Percentiles rank a stretch among this genome's conserved stretches.
phyloP scores from a whole-genome alignment of 2,329 filamentous ascomycete genomes.

The Trichoderma sp. region DNA sequence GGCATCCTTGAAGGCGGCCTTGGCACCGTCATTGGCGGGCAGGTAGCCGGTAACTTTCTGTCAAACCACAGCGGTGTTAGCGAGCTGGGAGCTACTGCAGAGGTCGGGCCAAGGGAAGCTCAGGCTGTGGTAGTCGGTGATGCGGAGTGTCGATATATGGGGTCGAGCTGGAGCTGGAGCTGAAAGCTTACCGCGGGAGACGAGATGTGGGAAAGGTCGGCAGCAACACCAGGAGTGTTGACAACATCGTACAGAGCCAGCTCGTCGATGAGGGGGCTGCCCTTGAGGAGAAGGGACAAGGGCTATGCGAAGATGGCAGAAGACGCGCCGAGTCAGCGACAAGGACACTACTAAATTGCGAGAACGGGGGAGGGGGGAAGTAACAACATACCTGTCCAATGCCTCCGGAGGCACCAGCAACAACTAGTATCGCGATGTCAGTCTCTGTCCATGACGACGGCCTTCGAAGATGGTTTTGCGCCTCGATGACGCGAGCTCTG shows the following conservation, averaged over 20 bases:
- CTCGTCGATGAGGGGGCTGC: constrained; percentile 83
- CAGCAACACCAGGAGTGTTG: constrained; percentile 94
- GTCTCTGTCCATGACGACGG: background rate
- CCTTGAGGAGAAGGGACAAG: constrained; percentile 94
- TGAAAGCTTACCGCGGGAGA: constrained; percentile 67
- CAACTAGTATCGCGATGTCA: constrained; percentile 51
- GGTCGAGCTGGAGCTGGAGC: background rate
- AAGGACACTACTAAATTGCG: background rate
- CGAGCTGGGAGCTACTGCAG: background rate
- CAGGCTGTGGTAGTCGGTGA: constrained; percentile 20
- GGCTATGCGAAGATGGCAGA: constrained; percentile 58
- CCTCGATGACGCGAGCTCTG: constrained; percentile 21
- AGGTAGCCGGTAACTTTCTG: constrained; percentile 88
- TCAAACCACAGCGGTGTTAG: constrained; percentile 23
- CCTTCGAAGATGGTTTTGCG: background rate
- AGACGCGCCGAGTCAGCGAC: constrained; percentile 8
- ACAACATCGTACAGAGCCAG: constrained; percentile 99
- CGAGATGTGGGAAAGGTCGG: constrained; percentile 97
- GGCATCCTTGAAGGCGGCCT: constrained; percentile 85
- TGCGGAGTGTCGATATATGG: constrained; percentile 8
- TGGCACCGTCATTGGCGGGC: constrained; percentile 81
- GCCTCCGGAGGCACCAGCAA: constrained; percentile 95
- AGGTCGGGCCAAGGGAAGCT: constrained; percentile 18
- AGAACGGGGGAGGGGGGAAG: constrained; percentile 35
- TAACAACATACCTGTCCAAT: constrained; percentile 84